A percentile compares a stretch with the other conserved stretches of the same genome.
Evolutionary conservation across 345 rosid species (phyloP).

Genomic region (Euphorbia tirucalli): DNA sequence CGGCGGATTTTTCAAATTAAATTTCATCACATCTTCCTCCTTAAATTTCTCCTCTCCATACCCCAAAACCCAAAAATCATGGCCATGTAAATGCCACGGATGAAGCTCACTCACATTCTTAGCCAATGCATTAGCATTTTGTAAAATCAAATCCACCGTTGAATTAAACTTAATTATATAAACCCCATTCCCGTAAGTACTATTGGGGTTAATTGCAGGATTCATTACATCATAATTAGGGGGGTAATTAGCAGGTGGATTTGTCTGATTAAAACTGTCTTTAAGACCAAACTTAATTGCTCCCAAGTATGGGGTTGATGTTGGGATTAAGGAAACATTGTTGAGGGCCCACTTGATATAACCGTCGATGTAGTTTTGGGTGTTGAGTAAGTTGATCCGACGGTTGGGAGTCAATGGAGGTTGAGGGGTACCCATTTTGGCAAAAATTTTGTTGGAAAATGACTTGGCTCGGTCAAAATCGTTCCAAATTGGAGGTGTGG

Average conservation of each 20-base stretch:
- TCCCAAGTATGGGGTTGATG: constrained; percentile 73
- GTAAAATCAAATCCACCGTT: constrained; percentile 70
- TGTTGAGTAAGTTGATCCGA: constrained; percentile 61
- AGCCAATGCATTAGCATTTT: constrained; percentile 54
- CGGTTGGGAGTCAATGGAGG: constrained; percentile 41
- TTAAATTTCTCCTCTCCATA: constrained; percentile 71
- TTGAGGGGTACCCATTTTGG: constrained; percentile 41
- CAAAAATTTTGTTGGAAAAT: constrained; percentile 37
- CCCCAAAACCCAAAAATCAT: constrained; percentile 81
- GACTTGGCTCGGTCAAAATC: constrained; percentile 50
- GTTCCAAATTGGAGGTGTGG: constrained; percentile 62
- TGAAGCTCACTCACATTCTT: constrained; percentile 58
- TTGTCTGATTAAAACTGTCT: constrained; percentile 32
- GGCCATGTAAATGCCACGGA: constrained; percentile 91
- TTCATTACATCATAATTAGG: constrained; percentile 46
- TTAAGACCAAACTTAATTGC: constrained; percentile 50
- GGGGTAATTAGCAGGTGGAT: constrained; percentile 50
- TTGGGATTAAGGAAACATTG: constrained; percentile 55
- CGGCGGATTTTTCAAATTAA: constrained; percentile 72
- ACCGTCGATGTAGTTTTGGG: constrained; percentile 61
- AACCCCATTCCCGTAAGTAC: constrained; percentile 50
- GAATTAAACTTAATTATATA: constrained; percentile 42
- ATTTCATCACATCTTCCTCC: constrained; percentile 26
- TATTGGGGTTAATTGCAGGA: constrained; percentile 44
- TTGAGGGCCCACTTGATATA: constrained; percentile 65